Evolutionary conservation across 2,329 filamentous ascomycete genomes (phyloP), one percentile per base, ranked within the genome.

Genomic region (Xylaria digitata): DNA sequence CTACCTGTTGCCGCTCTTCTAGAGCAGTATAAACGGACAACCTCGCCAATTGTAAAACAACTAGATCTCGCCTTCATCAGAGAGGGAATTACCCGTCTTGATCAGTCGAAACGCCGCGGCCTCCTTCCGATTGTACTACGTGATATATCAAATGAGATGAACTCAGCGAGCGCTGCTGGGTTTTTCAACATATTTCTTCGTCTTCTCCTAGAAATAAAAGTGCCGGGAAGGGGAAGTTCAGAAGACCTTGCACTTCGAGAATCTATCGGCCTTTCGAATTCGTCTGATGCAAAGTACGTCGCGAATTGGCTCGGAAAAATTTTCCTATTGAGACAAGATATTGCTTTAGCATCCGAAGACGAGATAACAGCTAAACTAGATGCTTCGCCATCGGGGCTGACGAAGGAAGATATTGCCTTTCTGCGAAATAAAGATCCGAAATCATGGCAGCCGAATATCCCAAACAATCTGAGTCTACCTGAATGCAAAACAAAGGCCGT

Each of bases 21-120:
- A 61, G 90, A 94, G 72, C 96, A 98, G 78, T 97, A 97, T 84
- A 97, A 96, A 78, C 88, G 92, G 23, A 88, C 88, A 43, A 84
- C 89, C 45, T 90, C 90, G 13, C 83, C 90, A 0, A 84, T 97
- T 43, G 88, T 99, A 70, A 90, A 93, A 70, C 92, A 97, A 76
- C 92, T 97, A 73, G 94, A 98, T 79, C 82, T 98, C 46, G 85
- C 92, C 19, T 97, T 97, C 76, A 91, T 97, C 43, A 92, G 96
- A 75, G 93, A 97, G 76, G 96, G 95, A 48, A 75, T 88, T 32
- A 78, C 82, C 48, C 82, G 85, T 2, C 77, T 87, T 23, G 78
- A 82, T 37, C 78, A 82, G 13, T 75, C 84, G 60, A 91, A 95
- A 48, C 87, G 93, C 72, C 85, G 90, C 42, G 87, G 89, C 11